Evolutionary conservation across 495 filamentous ascomycete genomes (phyloP).

Genomic region (Podospora bellae-mahoneyi): DNA sequence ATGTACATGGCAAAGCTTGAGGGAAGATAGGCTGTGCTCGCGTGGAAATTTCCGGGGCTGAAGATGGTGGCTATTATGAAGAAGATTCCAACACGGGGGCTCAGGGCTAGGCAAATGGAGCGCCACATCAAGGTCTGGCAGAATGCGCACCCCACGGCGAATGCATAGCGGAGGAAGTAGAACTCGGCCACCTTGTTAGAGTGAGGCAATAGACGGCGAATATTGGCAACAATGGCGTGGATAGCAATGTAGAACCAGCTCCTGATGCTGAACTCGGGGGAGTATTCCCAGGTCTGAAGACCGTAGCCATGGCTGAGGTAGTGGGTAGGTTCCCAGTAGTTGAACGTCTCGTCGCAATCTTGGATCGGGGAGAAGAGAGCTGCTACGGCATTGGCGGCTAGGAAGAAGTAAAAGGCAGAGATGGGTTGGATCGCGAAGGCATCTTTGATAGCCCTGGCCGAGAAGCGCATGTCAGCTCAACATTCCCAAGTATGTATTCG

Average conservation of each 20-base stretch:
- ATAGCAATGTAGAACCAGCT: conserved; percentile 93
- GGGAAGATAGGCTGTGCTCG: conserved; percentile 81
- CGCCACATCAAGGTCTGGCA: conserved; percentile 79
- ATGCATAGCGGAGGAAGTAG: conserved; percentile 72
- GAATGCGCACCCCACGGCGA: conserved; percentile 72
- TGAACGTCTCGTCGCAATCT: conserved; percentile 98
- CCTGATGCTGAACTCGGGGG: conserved; percentile 89
- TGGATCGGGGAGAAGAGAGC: conserved; percentile 89
- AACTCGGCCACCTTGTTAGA: conserved; percentile 67
- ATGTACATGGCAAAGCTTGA: conserved; percentile 98
- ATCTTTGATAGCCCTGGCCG: conserved; percentile 46
- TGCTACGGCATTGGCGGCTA: conserved; percentile 67
- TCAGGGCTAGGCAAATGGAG: conserved; percentile 67
- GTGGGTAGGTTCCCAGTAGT: conserved; percentile 98
- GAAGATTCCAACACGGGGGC: conserved; percentile 74
- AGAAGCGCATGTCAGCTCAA: conserved; percentile 15
- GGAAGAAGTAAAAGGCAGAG: conserved; percentile 71
- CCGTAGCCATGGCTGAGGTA: conserved; percentile 92
- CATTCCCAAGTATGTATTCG: neutral
- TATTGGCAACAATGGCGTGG: conserved; percentile 68
- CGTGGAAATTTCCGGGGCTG: conserved; percentile 90
- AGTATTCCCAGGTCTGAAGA: conserved; percentile 98
- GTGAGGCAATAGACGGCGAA: conserved; percentile 60
- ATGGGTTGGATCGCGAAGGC: conserved; percentile 68
- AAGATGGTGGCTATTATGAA: conserved; percentile 72